phyloP scores from a whole-genome alignment of 257 asterid species.

The Hygrophila difformis region DNA sequence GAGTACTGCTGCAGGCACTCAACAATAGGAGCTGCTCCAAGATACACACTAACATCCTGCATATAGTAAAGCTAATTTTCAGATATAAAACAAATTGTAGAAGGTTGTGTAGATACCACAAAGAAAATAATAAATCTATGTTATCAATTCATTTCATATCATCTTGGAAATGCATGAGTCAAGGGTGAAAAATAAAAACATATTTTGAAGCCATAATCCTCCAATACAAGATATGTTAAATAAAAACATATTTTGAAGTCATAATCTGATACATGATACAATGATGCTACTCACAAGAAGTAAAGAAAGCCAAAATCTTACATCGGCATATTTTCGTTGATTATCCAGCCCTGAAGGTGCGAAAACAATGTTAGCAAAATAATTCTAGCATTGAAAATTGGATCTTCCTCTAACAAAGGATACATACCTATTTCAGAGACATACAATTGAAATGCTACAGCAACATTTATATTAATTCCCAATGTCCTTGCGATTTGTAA shows the following conservation, averaged over 20 bases:
- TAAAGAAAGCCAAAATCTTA: conserved; percentile 42
- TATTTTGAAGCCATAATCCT: too few relatives aligned
- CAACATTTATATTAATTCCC: conserved; percentile 57
- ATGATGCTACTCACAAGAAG: conserved; percentile 20
- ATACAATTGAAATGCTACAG: conserved; percentile 70
- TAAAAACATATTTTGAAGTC: too few relatives aligned
- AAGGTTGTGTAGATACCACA: conserved; percentile 1
- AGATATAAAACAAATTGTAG: conserved; percentile 2
- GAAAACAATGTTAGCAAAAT: conserved; percentile 17
- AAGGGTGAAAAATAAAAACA: too few relatives aligned
- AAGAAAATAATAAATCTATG: not conserved
- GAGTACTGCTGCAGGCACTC: conserved; percentile 69
- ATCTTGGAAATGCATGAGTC: too few relatives aligned
- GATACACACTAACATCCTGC: conserved; percentile 85
- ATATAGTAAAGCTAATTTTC: conserved; percentile 2
- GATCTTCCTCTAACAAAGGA: conserved; percentile 11
- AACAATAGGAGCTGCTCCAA: conserved; percentile 95
- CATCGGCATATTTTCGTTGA: conserved; percentile 49
- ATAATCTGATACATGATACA: conserved; percentile 13
- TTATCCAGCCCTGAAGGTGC: conserved; percentile 47
- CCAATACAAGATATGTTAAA: too few relatives aligned
- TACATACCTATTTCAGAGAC: conserved; percentile 53
- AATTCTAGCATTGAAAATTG: too few relatives aligned
- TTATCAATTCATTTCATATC: too few relatives aligned
- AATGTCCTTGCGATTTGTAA: conserved; percentile 48